Evolutionary conservation across 2,329 filamentous ascomycete species (phyloP).

Genomic region (Septoria petroselini): DNA sequence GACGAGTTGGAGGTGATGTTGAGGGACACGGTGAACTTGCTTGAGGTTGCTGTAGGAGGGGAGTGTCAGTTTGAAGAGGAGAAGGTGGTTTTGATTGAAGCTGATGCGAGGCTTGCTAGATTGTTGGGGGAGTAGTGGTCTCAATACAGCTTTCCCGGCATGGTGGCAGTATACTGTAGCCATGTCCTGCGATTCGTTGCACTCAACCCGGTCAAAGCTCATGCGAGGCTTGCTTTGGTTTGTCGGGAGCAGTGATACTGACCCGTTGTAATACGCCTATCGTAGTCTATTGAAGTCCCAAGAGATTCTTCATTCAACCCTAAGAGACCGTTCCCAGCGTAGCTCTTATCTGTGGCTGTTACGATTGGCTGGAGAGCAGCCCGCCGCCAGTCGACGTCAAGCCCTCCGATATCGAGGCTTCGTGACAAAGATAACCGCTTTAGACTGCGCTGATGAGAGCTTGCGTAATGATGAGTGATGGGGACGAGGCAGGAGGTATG

Average conservation of each 20-base stretch:
- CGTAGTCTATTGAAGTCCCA: too few relatives aligned
- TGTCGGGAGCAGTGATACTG: too few relatives aligned
- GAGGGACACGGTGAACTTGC: conserved; percentile 30
- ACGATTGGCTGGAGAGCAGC: conserved; percentile 4
- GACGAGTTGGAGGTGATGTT: conserved; percentile 20
- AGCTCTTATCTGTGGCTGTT: background rate
- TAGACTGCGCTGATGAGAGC: background rate
- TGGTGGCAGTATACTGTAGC: too few relatives aligned
- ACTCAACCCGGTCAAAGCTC: too few relatives aligned
- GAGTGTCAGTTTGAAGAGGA: conserved; percentile 33
- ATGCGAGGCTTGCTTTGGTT: too few relatives aligned
- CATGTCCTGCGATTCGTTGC: too few relatives aligned
- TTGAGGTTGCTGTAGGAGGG: conserved; percentile 27
- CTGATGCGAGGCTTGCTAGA: conserved; percentile 31
- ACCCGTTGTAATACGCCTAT: too few relatives aligned
- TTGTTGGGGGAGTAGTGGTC: conserved; percentile 29
- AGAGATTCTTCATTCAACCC: background rate
- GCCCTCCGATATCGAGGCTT: conserved; percentile 4
- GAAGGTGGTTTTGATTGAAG: conserved; percentile 27
- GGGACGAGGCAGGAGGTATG: too few relatives aligned
- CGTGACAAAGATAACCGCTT: conserved; percentile 6
- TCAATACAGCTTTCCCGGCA: too few relatives aligned
- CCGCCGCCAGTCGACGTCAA: background rate
- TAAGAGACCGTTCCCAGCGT: background rate
- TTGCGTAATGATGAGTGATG: too few relatives aligned